Conservation (phyloP, 2,329 filamentous ascomycete genomes). For the Aspergillus oerlinghausenensis region DNA sequence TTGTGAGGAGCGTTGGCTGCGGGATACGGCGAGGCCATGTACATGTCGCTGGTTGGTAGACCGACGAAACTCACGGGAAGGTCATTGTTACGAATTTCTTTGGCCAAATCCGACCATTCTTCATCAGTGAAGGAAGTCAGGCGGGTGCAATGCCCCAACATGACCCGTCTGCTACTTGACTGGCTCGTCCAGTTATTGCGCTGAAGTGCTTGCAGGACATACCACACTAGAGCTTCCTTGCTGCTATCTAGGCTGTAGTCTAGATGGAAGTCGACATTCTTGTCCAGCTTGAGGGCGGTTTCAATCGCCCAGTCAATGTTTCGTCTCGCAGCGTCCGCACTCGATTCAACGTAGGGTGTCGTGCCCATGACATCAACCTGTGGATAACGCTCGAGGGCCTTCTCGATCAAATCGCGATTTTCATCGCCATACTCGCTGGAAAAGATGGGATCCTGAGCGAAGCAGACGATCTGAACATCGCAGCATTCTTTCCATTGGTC, state of each 20-base stretch:
- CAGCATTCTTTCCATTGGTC: slow-evolving; percentile 50
- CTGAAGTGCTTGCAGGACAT: slow-evolving; percentile 51
- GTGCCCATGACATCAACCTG: slow-evolving; percentile 59
- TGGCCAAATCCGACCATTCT: slow-evolving; percentile 49
- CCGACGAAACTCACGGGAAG: slow-evolving; percentile 65
- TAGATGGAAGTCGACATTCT: slow-evolving; percentile 66
- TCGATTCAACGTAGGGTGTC: slow-evolving; percentile 65
- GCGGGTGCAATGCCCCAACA: slow-evolving; percentile 65
- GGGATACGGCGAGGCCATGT: slow-evolving; percentile 59
- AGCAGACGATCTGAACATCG: slow-evolving; percentile 63
- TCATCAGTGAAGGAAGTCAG: slow-evolving; percentile 52
- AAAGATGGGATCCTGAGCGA: slow-evolving; percentile 67
- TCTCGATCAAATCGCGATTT: slow-evolving; percentile 49
- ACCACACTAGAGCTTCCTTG: slow-evolving; percentile 50
- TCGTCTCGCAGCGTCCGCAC: slow-evolving; percentile 41
- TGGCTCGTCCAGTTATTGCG: slow-evolving; percentile 46
- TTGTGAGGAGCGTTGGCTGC: slow-evolving; percentile 11
- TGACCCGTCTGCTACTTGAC: slow-evolving; percentile 46
- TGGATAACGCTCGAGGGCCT: slow-evolving; percentile 36
- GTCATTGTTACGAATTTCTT: slow-evolving; percentile 41
- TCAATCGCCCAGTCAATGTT: slow-evolving; percentile 63
- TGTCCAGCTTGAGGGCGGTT: slow-evolving; percentile 45
- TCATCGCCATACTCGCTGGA: slow-evolving; percentile 49
- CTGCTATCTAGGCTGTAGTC: slow-evolving; percentile 61
- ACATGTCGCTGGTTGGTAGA: slow-evolving; percentile 65